Evolutionary conservation across 2,329 filamentous ascomycete genomes (phyloP).

Genomic region (Talaromyces islandicus): DNA sequence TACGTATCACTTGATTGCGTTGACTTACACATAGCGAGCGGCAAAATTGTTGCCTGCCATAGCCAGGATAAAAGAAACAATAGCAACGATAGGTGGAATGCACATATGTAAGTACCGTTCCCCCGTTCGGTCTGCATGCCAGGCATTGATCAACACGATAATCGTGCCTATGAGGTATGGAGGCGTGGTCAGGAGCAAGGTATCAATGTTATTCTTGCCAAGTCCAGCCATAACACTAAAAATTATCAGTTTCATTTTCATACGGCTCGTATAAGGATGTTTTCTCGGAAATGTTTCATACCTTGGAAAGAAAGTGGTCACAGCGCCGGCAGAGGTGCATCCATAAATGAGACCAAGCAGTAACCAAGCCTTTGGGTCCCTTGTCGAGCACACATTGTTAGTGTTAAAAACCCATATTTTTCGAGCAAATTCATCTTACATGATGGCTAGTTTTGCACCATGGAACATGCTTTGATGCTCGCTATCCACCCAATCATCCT

Average conservation of each 20-base stretch:
- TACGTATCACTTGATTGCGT: background rate
- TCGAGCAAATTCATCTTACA: background rate
- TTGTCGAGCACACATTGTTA: background rate
- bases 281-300: background rate
- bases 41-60: constrained; percentile 56
- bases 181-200: constrained; percentile 59
- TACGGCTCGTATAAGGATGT: no score
- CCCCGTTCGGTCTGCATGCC: constrained; percentile 65
- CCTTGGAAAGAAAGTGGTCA: constrained; percentile 16
- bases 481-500: constrained; percentile 57
- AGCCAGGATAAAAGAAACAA: constrained; percentile 62
- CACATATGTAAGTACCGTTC: constrained; percentile 66
- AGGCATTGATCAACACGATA: constrained; percentile 59
- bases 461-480: constrained; percentile 46
- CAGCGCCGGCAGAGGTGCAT: constrained; percentile 13
- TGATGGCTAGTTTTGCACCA: constrained; percentile 38
- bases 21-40: constrained; percentile 53
- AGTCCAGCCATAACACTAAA: constrained; percentile 14
- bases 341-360: constrained; percentile 14
- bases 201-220: constrained; percentile 42
- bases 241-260: background rate
- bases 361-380: constrained; percentile 14
- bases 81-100: constrained; percentile 55
- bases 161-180: constrained; percentile 58
- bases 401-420: background rate